Conservation (phyloP, 73 alveolate species). For the Strombidium stylifer region DNA sequence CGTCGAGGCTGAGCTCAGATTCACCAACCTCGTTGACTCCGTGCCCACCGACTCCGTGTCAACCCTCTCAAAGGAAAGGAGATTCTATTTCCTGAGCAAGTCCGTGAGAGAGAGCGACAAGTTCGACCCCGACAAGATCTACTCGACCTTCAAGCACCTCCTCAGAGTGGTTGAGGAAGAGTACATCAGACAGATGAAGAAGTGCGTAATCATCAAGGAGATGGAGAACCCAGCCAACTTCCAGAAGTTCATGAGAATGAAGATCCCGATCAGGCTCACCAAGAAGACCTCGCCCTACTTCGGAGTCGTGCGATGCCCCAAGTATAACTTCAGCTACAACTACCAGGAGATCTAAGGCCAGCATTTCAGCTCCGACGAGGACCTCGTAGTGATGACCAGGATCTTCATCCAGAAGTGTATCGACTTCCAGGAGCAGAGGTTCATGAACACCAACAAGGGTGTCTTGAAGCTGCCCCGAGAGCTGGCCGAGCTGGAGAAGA, state of each 20-base stretch:
- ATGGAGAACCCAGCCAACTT: conserved; percentile 88
- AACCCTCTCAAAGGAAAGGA: conserved; percentile 72
- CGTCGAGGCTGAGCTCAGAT: conserved; percentile 84
- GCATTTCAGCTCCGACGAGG: conserved; percentile 59
- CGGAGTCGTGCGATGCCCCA: conserved; percentile 60
- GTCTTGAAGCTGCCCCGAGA: conserved; percentile 53
- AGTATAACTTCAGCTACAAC: conserved; percentile 21
- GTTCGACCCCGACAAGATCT: conserved; percentile 58
- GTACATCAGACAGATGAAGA: conserved; percentile 91
- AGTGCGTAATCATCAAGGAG: conserved; percentile 82
- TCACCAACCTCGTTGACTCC: conserved; percentile 84
- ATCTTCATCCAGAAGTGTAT: conserved; percentile 58
- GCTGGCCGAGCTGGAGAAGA: conserved; percentile 42
- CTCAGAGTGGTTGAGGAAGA: conserved; percentile 85
- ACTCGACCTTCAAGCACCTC: conserved; percentile 47
- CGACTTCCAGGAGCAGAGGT: conserved; percentile 54
- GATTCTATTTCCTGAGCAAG: conserved; percentile 54
- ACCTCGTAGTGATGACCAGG: conserved; percentile 55
- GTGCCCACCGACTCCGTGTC: conserved; percentile 85
- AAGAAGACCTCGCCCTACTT: conserved; percentile 55
- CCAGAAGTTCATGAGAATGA: conserved; percentile 62
- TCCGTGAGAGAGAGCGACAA: conserved; percentile 62
- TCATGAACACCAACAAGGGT: conserved; percentile 45
- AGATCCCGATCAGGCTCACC: conserved; percentile 62
- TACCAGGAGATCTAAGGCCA: conserved; percentile 19